Conservation (phyloP, 441 rosid species). For the Erodium trifolium region DNA sequence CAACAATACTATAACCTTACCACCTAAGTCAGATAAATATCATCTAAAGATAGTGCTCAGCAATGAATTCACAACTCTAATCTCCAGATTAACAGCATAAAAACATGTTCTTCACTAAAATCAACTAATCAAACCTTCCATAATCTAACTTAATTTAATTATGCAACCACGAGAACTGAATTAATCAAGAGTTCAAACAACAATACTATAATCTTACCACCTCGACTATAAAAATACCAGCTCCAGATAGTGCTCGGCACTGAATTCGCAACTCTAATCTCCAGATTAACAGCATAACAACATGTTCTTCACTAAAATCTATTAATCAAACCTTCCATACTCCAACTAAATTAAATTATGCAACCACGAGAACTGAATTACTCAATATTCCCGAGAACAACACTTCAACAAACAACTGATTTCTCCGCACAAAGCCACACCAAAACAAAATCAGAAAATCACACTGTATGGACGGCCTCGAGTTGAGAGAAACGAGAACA, state of each 20-base stretch:
- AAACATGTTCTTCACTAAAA: background rate
- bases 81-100: background rate
- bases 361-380: background rate
- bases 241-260: background rate
- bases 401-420: background rate
- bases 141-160: too few relatives aligned
- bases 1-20: background rate
- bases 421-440: background rate
- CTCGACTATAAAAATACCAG: background rate
- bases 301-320: background rate
- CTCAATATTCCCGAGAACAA: background rate
- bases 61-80: background rate
- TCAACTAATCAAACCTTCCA: background rate
- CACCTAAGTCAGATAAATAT: background rate
- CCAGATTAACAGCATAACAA: background rate
- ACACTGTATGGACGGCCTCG: background rate
- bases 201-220: background rate
- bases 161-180: too few relatives aligned
- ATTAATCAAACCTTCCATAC: constrained; percentile 2
- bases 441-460: background rate
- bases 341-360: background rate
- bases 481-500: background rate
- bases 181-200: too few relatives aligned
- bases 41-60: background rate
- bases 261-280: background rate